Evolutionary conservation across 257 asterid genomes (phyloP).

Genomic region (Gynochthodes officinalis): DNA sequence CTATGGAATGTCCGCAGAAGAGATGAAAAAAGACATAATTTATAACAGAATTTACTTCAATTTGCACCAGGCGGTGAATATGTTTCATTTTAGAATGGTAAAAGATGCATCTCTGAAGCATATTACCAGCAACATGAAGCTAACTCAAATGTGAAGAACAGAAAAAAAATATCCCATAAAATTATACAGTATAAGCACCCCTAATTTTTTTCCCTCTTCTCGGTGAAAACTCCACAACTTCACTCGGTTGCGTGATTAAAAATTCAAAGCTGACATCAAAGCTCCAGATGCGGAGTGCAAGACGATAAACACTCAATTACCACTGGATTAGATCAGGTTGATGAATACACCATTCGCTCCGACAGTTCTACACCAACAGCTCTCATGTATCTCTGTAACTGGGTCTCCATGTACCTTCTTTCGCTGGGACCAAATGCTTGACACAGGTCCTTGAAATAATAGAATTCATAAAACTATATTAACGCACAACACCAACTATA

Average conservation of each 20-base stretch:
- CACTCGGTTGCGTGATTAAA: background rate
- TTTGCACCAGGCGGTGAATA: background rate
- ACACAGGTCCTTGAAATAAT: slow-evolving; percentile 56
- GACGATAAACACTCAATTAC: background rate
- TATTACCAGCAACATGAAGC: background rate
- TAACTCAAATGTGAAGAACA: background rate
- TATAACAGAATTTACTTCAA: background rate
- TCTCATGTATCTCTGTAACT: slow-evolving; percentile 48
- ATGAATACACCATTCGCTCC: slow-evolving; percentile 64
- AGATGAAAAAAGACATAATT: background rate
- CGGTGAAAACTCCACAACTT: background rate
- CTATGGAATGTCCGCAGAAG: no score
- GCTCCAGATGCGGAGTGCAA: background rate
- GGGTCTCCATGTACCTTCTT: slow-evolving; percentile 53
- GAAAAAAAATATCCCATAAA: background rate
- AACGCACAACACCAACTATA: background rate
- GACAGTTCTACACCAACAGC: slow-evolving; percentile 83
- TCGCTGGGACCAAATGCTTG: slow-evolving; percentile 57
- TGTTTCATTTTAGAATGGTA: background rate
- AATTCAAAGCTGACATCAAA: background rate
- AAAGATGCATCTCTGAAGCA: background rate
- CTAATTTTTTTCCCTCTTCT: background rate
- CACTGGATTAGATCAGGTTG: slow-evolving; percentile 34
- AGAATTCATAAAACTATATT: slow-evolving; percentile 11
- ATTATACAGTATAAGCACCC: background rate